These are phyloP conservation scores for Macrolepiota dolichaula DNA, from an alignment of 768 basidiomycete genomes.

Conservation along the genomic window DNA sequence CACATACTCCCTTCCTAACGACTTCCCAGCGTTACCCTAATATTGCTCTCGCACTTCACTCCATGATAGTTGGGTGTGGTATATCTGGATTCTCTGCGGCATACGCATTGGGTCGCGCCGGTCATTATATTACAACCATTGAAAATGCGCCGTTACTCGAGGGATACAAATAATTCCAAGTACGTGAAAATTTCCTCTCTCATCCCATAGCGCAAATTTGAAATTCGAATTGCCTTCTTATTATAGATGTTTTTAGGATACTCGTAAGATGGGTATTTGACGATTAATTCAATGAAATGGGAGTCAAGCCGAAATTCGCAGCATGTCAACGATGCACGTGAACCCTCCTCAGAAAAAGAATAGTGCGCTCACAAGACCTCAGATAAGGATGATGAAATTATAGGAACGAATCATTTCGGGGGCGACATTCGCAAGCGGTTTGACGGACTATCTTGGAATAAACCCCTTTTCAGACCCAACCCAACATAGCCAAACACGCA, in stretches of 20 bases:
- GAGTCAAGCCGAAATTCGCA: slow-evolving; percentile 35
- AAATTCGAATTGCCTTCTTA: not conserved
- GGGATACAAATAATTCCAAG: slow-evolving; percentile 43
- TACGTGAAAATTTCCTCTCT: slow-evolving; percentile 7
- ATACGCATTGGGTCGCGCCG: slow-evolving; percentile 39
- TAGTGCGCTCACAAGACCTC: not conserved
- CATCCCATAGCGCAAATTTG: not conserved
- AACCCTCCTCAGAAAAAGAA: slow-evolving; percentile 13
- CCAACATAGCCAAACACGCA: no score
- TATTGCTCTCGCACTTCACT: slow-evolving; percentile 12
- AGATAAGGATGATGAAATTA: slow-evolving; percentile 28
- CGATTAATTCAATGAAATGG: slow-evolving; percentile 32
- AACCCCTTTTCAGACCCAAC: no score
- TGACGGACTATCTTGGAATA: slow-evolving; percentile 30
- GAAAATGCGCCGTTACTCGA: slow-evolving; percentile 35
- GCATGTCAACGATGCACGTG: slow-evolving; percentile 36
- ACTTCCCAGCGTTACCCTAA: not conserved
- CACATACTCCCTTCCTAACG: not conserved
- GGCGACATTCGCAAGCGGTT: slow-evolving; percentile 24
- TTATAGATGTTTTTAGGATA: slow-evolving; percentile 34
- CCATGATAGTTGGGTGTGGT: slow-evolving; percentile 49
- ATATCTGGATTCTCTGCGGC: slow-evolving; percentile 48
- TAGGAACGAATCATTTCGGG: slow-evolving; percentile 26
- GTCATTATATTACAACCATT: slow-evolving; percentile 46
- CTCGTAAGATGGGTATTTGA: slow-evolving; percentile 50